These are phyloP conservation scores for Quercus phellos DNA, from an alignment of 331 rosid species.

Conservation along the genomic window DNA sequence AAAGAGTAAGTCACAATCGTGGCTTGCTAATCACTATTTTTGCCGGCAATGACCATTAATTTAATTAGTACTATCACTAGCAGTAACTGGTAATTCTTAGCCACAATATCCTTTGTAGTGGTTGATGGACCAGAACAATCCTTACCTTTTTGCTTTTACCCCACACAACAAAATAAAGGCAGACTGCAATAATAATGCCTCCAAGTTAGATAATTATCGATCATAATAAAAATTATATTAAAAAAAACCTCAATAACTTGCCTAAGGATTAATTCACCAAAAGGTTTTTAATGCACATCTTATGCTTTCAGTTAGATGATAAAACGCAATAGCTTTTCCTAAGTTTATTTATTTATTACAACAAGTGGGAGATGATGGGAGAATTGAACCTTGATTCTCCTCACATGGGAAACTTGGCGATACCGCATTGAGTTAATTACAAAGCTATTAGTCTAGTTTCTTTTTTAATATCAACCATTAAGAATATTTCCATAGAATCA, in stretches of 20 bases:
- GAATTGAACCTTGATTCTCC: too few species aligned
- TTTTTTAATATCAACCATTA: background rate
- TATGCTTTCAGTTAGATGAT: too few species aligned
- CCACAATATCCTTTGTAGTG: conserved; percentile 7
- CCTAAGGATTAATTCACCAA: background rate
- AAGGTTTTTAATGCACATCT: too few species aligned
- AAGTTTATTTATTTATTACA: too few species aligned
- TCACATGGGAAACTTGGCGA: too few species aligned
- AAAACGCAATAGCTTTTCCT: too few species aligned
- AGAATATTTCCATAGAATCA: background rate
- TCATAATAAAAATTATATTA: background rate
- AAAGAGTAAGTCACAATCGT: too few species aligned
- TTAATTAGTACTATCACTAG: conserved; percentile 9
- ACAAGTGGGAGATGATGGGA: too few species aligned
- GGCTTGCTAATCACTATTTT: conserved; percentile 2
- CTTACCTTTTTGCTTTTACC: conserved; percentile 50
- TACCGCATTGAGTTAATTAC: too few species aligned
- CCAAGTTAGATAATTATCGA: conserved; percentile 21
- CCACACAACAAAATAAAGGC: conserved; percentile 59
- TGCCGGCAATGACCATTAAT: background rate
- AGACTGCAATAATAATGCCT: conserved; percentile 44
- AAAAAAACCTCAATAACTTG: background rate
- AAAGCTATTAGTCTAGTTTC: too few species aligned
- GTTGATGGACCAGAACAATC: conserved; percentile 26
- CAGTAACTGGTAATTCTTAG: conserved; percentile 25